A percentile compares a stretch with the other conserved stretches of the same genome.
Conservation (phyloP, 2,329 filamentous ascomycete species). For the Rutstroemia sydowiana region DNA sequence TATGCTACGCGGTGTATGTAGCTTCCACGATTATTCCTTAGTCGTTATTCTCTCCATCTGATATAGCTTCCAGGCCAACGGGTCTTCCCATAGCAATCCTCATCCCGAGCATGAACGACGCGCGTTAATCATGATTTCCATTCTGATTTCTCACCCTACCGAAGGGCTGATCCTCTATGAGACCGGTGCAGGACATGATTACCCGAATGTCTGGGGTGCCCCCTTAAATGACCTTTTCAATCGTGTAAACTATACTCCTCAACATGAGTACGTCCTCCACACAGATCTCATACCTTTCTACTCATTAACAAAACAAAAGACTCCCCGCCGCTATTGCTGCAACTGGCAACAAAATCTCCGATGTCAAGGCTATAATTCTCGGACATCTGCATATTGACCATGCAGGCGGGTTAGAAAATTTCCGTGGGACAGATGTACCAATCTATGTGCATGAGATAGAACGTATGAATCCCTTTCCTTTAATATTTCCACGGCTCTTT, state of each 20-base stretch:
- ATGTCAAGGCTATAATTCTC: constrained; percentile 38
- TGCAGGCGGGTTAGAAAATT: constrained; percentile 38
- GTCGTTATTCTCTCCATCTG: background rate
- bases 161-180: constrained; percentile 15
- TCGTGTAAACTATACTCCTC: constrained; percentile 28
- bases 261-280: constrained; percentile 11
- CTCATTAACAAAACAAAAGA: background rate
- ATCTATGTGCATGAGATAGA: constrained; percentile 40
- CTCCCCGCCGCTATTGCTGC: constrained; percentile 11
- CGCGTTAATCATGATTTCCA: background rate
- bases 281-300: background rate
- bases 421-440: constrained; percentile 33
- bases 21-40: background rate
- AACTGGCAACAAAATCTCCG: constrained; percentile 32
- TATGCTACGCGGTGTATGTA: background rate
- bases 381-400: constrained; percentile 41
- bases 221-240: constrained; percentile 34
- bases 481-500: background rate
- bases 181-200: constrained; percentile 10
- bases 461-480: constrained; percentile 7
- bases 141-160: constrained; percentile 8
- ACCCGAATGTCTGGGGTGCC: constrained; percentile 25
- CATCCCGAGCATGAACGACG: background rate
- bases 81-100: background rate
- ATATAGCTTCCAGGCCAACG: background rate